Percentiles rank a stretch among this genome's conserved stretches.
phyloP scores from a whole-genome alignment of 192 early-diverging fungal species.

The Podila minutissima region DNA sequence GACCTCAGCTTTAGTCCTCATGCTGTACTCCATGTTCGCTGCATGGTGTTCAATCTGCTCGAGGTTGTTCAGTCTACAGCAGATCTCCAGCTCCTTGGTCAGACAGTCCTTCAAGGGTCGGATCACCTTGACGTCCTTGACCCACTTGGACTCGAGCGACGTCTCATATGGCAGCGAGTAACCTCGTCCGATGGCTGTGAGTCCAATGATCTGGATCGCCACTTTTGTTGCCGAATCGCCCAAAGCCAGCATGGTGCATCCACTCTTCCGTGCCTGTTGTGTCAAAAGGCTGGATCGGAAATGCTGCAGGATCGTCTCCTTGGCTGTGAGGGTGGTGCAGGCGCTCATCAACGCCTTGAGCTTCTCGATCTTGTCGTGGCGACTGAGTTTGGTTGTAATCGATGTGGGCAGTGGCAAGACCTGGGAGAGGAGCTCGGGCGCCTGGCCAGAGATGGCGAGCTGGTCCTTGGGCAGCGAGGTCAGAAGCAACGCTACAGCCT shows the following conservation, averaged over 20 bases:
- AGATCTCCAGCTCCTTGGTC: slow-evolving; percentile 81
- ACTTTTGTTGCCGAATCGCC: slow-evolving; percentile 85
- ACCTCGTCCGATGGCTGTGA: slow-evolving; percentile 89
- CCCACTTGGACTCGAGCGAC: slow-evolving; percentile 63
- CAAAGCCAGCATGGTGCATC: slow-evolving; percentile 70
- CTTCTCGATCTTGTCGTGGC: slow-evolving; percentile 46
- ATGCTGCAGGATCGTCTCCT: slow-evolving; percentile 75
- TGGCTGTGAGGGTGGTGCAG: slow-evolving; percentile 69
- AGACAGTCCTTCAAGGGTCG: slow-evolving; percentile 87
- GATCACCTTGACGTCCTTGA: slow-evolving; percentile 63
- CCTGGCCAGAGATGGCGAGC: slow-evolving; percentile 26
- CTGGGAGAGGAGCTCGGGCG: slow-evolving; percentile 30
- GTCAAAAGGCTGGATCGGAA: slow-evolving; percentile 69
- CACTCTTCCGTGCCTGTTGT: slow-evolving; percentile 59
- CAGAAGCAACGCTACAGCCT: slow-evolving; percentile 26
- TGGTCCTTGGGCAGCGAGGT: slow-evolving; percentile 45
- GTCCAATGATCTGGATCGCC: slow-evolving; percentile 78
- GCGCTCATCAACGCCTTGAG: slow-evolving; percentile 62
- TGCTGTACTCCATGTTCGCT: slow-evolving; percentile 24
- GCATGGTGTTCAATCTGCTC: slow-evolving; percentile 24
- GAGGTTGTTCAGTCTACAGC: slow-evolving; percentile 59
- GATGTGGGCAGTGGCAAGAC: slow-evolving; percentile 10
- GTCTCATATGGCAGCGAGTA: slow-evolving; percentile 83
- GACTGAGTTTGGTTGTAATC: slow-evolving; percentile 5
- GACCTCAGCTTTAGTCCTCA: slow-evolving; percentile 39